Evolutionary conservation across 257 asterid genomes (phyloP), one percentile per base, ranked within the genome.

Genomic region (Henckelia pumila): DNA sequence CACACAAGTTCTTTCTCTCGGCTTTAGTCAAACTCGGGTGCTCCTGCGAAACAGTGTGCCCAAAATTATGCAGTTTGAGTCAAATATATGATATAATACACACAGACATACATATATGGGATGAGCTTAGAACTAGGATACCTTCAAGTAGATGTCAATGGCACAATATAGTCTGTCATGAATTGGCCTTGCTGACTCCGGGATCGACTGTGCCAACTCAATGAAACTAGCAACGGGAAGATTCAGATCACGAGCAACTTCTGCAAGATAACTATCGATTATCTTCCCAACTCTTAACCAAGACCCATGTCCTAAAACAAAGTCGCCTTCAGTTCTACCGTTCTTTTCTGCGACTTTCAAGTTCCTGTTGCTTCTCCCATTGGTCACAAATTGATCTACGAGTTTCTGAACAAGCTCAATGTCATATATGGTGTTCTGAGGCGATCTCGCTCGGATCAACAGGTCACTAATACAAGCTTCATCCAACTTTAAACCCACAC

Each of bases 131-230:
- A 19, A 75, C 63, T 6, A 10, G 47, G 23, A 66, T 67, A 85
- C 96, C 95, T 81, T 86, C 73, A 92, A 75, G 76, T 84, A 88
- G 71, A 81, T 59, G 71, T 92, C 89, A 29, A 92, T 84, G 77
- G 98, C 95, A 22, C 78, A 73, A 50, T 92, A 92, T 23, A 92
- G 20, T 59, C 89, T 86, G 67, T 89, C 95, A 44, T 92, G 98
- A 73, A 83, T 82, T 58, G 89, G 95, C 57, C 98, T 82, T 58
- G 97, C 93, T 0, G 83, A 67, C 47, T 83, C 95, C 0, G 98
- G 96, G 75, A 89, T 75, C 3, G 89, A 78, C 86, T 66, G 81
- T 7, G 91, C 58, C 77, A 92, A 63, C 63, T 82, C 78, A 63
- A 82, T 73, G 75, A 92, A 92, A 71, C 80, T 55, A 11, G 81